These are phyloP conservation scores for Senna siamea DNA, from an alignment of 306 rosid genomes.

Conservation along the genomic window DNA sequence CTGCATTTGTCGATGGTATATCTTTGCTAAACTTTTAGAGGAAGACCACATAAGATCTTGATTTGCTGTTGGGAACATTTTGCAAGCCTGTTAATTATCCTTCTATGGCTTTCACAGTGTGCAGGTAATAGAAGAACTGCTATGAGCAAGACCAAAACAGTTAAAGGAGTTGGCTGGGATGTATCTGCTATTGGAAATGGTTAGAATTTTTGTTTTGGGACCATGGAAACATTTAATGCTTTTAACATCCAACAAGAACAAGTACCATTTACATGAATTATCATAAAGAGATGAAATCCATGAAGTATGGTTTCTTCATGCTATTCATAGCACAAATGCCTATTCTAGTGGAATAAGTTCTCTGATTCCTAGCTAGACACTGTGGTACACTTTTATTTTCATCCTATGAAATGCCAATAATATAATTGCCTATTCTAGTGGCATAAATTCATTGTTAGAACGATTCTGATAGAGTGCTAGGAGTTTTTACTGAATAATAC, in stretches of 20 bases:
- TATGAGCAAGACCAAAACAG: constrained; percentile 83
- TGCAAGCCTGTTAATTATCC: constrained; percentile 31
- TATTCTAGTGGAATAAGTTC: too few relatives aligned
- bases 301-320: background rate
- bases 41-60: background rate
- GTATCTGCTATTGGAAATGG: constrained; percentile 97
- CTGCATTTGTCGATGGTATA: background rate
- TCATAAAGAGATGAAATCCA: background rate
- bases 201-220: constrained; percentile 39
- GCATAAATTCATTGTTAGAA: background rate
- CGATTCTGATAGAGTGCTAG: too few relatives aligned
- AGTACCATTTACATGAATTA: background rate
- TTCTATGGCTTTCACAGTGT: constrained; percentile 56
- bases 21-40: constrained; percentile 16
- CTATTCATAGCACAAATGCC: background rate
- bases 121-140: constrained; percentile 98
- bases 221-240: background rate
- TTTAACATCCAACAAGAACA: background rate
- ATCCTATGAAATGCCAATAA: background rate
- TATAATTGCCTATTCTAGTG: background rate
- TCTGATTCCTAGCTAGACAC: background rate
- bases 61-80: constrained; percentile 10
- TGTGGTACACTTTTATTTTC: background rate
- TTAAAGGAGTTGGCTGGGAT: constrained; percentile 95
- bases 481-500: too few relatives aligned